Percentiles rank a stretch among this genome's conserved stretches.
These are phyloP conservation scores for Lepidium aucheri DNA, from an alignment of 345 rosid genomes.

Conservation along the genomic window DNA sequence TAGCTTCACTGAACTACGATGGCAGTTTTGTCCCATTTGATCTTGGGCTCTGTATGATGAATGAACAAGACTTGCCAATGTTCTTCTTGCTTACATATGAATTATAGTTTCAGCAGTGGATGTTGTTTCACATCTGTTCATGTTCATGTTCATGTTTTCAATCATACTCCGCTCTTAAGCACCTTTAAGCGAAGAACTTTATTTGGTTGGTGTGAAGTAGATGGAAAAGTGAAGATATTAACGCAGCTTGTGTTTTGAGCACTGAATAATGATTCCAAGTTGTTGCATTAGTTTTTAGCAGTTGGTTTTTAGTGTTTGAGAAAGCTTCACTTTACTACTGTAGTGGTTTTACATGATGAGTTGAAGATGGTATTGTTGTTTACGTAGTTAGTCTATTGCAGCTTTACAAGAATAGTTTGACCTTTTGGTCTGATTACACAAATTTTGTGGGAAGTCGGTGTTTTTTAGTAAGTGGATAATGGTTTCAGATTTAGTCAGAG, in stretches of 20 bases:
- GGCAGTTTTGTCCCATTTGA: not conserved
- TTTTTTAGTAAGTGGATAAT: not conserved
- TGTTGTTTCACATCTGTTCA: not conserved
- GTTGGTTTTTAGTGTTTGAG: too few relatives aligned
- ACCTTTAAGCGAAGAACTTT: too few relatives aligned
- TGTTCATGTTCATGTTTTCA: not conserved
- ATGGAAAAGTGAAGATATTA: too few relatives aligned
- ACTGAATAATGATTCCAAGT: too few relatives aligned
- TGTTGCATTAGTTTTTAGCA: too few relatives aligned
- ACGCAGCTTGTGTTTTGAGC: too few relatives aligned
- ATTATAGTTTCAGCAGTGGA: not conserved
- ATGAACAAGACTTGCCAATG: not conserved
- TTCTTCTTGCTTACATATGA: not conserved
- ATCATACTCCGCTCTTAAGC: not conserved
- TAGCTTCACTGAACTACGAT: not conserved
- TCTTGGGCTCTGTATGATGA: not conserved
- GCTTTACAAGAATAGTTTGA: too few relatives aligned
- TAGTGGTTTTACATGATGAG: not conserved
- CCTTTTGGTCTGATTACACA: too few relatives aligned
- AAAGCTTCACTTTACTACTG: not conserved
- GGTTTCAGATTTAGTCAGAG: not conserved
- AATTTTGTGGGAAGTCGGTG: too few relatives aligned
- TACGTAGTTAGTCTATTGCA: not conserved
- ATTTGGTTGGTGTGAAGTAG: too few relatives aligned
- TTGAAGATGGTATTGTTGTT: not conserved